phyloP scores from a whole-genome alignment of 331 rosid genomes.

The Malus hybrid region DNA sequence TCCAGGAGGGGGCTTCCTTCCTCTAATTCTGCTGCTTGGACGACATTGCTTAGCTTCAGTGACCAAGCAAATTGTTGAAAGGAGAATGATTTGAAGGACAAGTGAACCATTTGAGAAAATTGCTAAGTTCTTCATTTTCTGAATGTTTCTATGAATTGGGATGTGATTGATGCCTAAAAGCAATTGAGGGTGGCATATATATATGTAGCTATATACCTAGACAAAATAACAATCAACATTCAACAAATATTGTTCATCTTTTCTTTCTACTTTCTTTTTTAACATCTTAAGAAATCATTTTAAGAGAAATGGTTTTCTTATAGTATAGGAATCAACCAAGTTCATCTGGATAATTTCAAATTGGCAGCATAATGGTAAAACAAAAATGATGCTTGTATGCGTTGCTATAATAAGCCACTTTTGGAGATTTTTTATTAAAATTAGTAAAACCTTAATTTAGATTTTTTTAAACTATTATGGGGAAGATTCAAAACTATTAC shows the following conservation, averaged over 20 bases:
- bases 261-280: no score
- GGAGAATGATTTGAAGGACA: not conserved
- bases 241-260: not conserved
- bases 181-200: not conserved
- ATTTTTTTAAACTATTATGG: no score
- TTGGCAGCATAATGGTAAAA: no score
- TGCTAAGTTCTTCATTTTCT: not conserved
- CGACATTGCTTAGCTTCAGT: not conserved
- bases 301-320: no score
- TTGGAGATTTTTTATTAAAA: no score
- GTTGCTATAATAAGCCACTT: no score
- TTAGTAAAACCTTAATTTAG: no score
- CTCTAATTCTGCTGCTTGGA: conserved; percentile 2
- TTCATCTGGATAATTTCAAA: no score
- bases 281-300: no score
- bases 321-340: no score
- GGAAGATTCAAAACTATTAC: no score
- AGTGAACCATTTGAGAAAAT: not conserved
- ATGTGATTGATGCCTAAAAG: not conserved
- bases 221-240: not conserved
- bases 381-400: no score
- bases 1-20: conserved; percentile 7
- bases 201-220: not conserved
- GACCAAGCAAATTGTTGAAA: not conserved
- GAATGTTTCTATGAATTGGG: not conserved